Evolutionary conservation across 2,329 filamentous ascomycete species (phyloP).

Genomic region (Stachybotrys echinatus): DNA sequence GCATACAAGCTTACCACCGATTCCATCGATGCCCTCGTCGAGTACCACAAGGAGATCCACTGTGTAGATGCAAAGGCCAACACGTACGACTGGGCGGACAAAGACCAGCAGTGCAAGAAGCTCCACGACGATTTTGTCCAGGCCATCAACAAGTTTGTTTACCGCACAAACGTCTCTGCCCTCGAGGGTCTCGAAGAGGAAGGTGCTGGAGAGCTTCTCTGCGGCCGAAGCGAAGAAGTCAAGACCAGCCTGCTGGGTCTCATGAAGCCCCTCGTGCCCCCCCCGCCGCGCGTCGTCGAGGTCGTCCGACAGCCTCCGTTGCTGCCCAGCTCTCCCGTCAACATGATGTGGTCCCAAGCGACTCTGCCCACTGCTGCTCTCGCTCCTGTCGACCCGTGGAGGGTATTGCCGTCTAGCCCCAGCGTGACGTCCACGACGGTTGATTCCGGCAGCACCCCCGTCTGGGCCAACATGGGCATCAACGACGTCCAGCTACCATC

Average conservation of each 20-base stretch:
- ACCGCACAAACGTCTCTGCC: slow-evolving; percentile 79
- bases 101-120: slow-evolving; percentile 94
- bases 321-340: slow-evolving; percentile 74
- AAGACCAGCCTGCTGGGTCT: slow-evolving; percentile 79
- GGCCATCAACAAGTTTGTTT: slow-evolving; percentile 96
- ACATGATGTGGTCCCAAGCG: slow-evolving; percentile 76
- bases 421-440: slow-evolving; percentile 65
- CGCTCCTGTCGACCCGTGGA: slow-evolving; percentile 75
- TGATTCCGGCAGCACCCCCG: slow-evolving; percentile 62
- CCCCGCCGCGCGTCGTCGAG: slow-evolving; percentile 83
- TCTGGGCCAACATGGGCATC: slow-evolving; percentile 78
- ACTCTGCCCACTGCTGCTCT: slow-evolving; percentile 60
- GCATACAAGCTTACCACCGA: slow-evolving; percentile 96
- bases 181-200: slow-evolving; percentile 96
- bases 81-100: slow-evolving; percentile 94
- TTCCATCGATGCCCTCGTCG: slow-evolving; percentile 86
- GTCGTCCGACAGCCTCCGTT: slow-evolving; percentile 81
- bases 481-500: slow-evolving; percentile 71
- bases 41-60: slow-evolving; percentile 95
- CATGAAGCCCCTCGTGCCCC: slow-evolving; percentile 81
- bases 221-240: slow-evolving; percentile 88
- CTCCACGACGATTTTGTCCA: slow-evolving; percentile 95
- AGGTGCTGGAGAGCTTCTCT: slow-evolving; percentile 86
- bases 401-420: slow-evolving; percentile 83
- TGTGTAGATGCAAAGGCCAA: slow-evolving; percentile 83